Conservation (phyloP, 495 filamentous ascomycete genomes). For the Podospora comata region DNA sequence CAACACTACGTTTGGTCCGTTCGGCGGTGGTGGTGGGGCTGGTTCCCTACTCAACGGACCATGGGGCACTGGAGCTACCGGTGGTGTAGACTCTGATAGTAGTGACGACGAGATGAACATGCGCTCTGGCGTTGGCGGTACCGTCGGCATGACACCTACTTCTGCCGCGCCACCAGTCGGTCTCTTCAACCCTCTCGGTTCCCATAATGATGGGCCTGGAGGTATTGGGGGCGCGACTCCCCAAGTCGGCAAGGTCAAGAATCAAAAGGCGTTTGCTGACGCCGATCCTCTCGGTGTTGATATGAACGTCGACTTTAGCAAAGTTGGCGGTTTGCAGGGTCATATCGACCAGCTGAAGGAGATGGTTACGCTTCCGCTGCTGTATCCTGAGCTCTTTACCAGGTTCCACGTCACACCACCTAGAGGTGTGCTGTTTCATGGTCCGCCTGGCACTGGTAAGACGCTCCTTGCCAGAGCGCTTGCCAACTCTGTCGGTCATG, state of each 20-base stretch:
- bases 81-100: constrained; percentile 86
- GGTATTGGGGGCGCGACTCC: constrained; percentile 68
- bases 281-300: constrained; percentile 93
- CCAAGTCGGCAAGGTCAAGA: constrained; percentile 86
- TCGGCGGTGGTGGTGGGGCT: constrained; percentile 75
- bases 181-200: constrained; percentile 26
- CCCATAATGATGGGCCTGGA: constrained; percentile 40
- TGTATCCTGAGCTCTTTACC: constrained; percentile 94
- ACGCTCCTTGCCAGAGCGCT: constrained; percentile 89
- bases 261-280: constrained; percentile 73
- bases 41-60: constrained; percentile 71
- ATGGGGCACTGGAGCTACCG: constrained; percentile 71
- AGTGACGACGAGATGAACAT: constrained; percentile 84
- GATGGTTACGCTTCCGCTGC: constrained; percentile 89
- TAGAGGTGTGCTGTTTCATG: constrained; percentile 92
- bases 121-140: constrained; percentile 56
- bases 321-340: constrained; percentile 83
- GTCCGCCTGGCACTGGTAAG: constrained; percentile 96
- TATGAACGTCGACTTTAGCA: constrained; percentile 83
- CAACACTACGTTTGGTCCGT: constrained; percentile 84
- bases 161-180: constrained; percentile 53
- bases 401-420: constrained; percentile 90
- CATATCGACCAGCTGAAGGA: constrained; percentile 96
- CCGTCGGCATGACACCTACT: constrained; percentile 73
- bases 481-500: constrained; percentile 69